phyloP scores from a whole-genome alignment of 2,329 filamentous ascomycete genomes.

The Diaporthe australafricana region DNA sequence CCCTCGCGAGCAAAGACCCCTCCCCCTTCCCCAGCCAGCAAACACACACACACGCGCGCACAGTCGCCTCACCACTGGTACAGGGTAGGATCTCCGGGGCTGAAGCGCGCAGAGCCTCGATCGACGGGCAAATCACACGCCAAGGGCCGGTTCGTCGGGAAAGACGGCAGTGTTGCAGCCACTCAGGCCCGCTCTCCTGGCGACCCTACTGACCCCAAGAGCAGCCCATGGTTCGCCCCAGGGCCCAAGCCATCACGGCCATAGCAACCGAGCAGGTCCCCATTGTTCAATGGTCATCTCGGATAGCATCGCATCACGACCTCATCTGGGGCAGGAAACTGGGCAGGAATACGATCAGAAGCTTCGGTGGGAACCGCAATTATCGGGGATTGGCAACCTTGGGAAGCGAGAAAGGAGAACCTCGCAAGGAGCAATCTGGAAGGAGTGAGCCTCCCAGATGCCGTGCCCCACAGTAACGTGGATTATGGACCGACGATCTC shows the following conservation, averaged over 20 bases:
- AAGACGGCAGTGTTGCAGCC: conserved; percentile 23
- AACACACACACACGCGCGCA: background rate
- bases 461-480: conserved; percentile 23
- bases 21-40: too few relatives aligned
- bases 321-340: background rate
- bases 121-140: conserved; percentile 25
- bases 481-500: conserved; percentile 28
- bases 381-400: conserved; percentile 2
- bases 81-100: conserved; percentile 21
- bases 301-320: conserved; percentile 12
- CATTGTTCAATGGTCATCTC: conserved; percentile 6
- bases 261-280: conserved; percentile 3
- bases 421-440: conserved; percentile 20
- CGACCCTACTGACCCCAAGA: background rate
- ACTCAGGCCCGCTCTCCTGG: conserved; percentile 12
- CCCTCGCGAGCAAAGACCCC: background rate
- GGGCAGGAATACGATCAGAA: background rate
- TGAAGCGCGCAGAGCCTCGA: conserved; percentile 28
- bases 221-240: conserved; percentile 3
- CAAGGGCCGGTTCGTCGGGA: conserved; percentile 23
- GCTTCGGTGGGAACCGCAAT: conserved; percentile 8
- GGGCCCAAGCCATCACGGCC: background rate
- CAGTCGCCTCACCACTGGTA: background rate
- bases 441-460: conserved; percentile 4
- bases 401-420: conserved; percentile 21